Base-by-base conservation (phyloP, 164 flowering plant species). In the Nymphaea colorata region DNA sequence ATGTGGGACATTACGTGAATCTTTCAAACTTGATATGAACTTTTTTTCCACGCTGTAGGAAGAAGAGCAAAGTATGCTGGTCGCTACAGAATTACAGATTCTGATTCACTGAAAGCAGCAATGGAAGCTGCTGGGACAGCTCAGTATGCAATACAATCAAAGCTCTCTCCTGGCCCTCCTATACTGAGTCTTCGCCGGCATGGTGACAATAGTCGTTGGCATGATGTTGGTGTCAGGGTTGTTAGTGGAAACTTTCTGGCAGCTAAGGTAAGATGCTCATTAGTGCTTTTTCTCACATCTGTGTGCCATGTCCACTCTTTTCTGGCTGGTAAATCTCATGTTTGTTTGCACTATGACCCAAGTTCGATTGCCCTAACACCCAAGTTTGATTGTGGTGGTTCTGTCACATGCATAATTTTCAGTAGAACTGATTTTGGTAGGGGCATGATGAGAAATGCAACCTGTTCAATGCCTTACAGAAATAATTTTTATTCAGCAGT, bases 241-340 rank as follows among this genome's bases (percentile, higher is more conserved):
- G 97, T 87, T 17, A 87, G 94, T 79, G 98, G 99, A 47, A 95
- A 95, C 79, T 90, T 88, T 76, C 90, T 95, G 69, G 93, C 87
- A 61, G 98, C 99, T 45, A 92, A 92, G 96, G 99, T 91, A 70
- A 74, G 81, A 61, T 6, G n/a, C 59, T 1, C 36, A 25, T 25
- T 25, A 25, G 36, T 25, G 36, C n/a, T n/a, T n/a, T n/a, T n/a
- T n/a, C n/a, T n/a, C n/a, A n/a, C n/a, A n/a, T n/a, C n/a, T n/a
- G n/a, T n/a, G n/a, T n/a, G n/a, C n/a, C n/a, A n/a, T n/a, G n/a
- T n/a, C n/a, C n/a, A n/a, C n/a, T n/a, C n/a, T n/a, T n/a, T n/a
- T n/a, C n/a, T n/a, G n/a, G n/a, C n/a, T n/a, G 36, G 36, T 25
- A 25, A 25, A 25, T 25, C 36, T 25, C 36, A 25, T 25, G 36